Evolutionary conservation across 1,139 yeast genomes (phyloP), one percentile per base, ranked within the genome.

Genomic region (Yamadazyma blattariae): DNA sequence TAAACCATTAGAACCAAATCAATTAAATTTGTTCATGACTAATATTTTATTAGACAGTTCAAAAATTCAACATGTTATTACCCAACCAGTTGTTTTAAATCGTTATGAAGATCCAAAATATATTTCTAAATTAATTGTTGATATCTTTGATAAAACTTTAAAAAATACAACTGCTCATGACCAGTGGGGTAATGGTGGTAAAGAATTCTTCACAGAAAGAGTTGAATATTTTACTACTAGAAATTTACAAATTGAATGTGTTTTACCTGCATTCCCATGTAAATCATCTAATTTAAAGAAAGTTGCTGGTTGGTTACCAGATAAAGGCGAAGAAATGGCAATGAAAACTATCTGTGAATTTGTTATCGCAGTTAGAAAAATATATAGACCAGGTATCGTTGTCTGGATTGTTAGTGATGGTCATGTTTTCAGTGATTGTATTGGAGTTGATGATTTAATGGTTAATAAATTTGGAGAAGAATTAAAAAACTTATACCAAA

Each of bases 391-490:
- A 0, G 83, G 83, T 1, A 57, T 77, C 51, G 64, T 69, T 34
- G 53, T 77, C 29, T 72, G 71, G 67, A 75, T 78, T 50, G 81
- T 78, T 18, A 73, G 80, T 51, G 84, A 78, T 46, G 83, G 84
- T 0, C 84, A 78, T 50, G 84, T 78, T 9, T 78, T 78, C 54
- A 74, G 81, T 42, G 84, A 78, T 52, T 78, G 83, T 54, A 75
- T 64, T 46, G 69, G 64, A 1, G 73, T 67, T 19, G 79, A 76
- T 51, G 84, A 78, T 48, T 63, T 59, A 26, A 63, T 63, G 34
- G 82, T 78, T 23, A 73, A 74, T 44, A 46, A 42, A 10, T 78
- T 75, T 46, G 73, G 78, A 2, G 50, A 48, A 8, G 64, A 64
- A 21, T 64, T 78, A 38, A 66, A 67, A 39, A 51, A 56, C 7